Base-by-base conservation (phyloP, 2,329 filamentous ascomycete genomes). In the Monilinia vaccinii-corymbosi region DNA sequence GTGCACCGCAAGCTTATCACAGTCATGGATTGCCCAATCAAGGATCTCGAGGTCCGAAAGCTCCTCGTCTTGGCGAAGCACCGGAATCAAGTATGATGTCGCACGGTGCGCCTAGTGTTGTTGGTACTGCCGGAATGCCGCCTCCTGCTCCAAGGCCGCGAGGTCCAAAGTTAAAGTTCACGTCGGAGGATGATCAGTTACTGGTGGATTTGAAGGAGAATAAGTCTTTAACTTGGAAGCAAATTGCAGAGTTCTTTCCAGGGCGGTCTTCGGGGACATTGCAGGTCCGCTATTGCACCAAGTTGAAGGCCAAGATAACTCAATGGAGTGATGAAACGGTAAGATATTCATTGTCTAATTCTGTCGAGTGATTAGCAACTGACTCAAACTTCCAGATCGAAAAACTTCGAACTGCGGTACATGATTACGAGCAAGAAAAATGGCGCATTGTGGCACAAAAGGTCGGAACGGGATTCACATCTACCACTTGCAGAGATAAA, bases 211-310 rank as follows among this genome's bases (percentile, higher is more conserved):
- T 97, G 63, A 97, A 97, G 74, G 92, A 97, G 75, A 92, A 94
- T 70, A 95, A 94, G 74, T 92, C 90, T 71, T 78, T 97, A 71
- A 96, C 92, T 5, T 97, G 92, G 92, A 96, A 96, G 75, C 92
- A 97, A 78, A 97, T 97, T 70, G 90, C 91, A 60, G 92, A 96
- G 71, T 96, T 96, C 75, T 97, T 97, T 68, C 92, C 92, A 0
- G 92, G 91, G 1, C 81, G 92, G 61, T 94, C 89, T 61, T 95
- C 89, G 49, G 92, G 92, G 21, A 96, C 92, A 34, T 76, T 97
- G 63, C 92, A 97, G 74, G 92, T 97, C 58, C 86, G 92, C 40
- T 97, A 97, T 73, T 97, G 92, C 72, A 96, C 91, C 47, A 96
- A 96, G 75, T 78, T 96, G 56, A 96, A 96, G 76, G 91, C 91